A percentile compares a stretch with the other conserved stretches of the same genome.
These are phyloP conservation scores for Pisolithus microcarpus DNA, from an alignment of 768 basidiomycete genomes.

Conservation along the genomic window DNA sequence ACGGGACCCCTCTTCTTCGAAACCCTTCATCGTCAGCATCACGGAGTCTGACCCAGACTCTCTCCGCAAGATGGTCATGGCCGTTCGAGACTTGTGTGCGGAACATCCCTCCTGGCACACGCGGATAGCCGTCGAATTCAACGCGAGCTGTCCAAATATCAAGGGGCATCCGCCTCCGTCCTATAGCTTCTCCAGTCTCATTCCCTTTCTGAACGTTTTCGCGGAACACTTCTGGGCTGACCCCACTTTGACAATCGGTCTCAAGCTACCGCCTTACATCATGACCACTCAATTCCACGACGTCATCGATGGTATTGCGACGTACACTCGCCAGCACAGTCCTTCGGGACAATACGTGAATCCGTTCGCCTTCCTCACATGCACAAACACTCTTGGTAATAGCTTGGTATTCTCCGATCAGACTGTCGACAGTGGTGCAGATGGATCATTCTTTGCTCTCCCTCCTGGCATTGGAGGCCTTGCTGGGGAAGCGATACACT, in stretches of 20 bases:
- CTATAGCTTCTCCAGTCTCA: slow-evolving; percentile 49
- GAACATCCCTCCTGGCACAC: slow-evolving; percentile 26
- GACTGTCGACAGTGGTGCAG: slow-evolving; percentile 17
- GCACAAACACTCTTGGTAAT: slow-evolving; percentile 76
- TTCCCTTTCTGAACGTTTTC: slow-evolving; percentile 49
- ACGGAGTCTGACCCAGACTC: slow-evolving; percentile 51
- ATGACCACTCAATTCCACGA: slow-evolving; percentile 53
- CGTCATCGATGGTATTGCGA: slow-evolving; percentile 40
- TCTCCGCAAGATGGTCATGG: slow-evolving; percentile 47
- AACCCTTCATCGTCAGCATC: slow-evolving; percentile 77
- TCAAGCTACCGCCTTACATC: slow-evolving; percentile 76
- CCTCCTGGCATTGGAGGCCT: slow-evolving; percentile 64
- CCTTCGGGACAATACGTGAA: slow-evolving; percentile 20
- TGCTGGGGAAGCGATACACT: slow-evolving; percentile 69
- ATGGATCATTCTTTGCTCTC: slow-evolving; percentile 42
- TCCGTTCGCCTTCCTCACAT: slow-evolving; percentile 68
- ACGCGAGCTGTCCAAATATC: slow-evolving; percentile 84
- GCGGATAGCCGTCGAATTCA: slow-evolving; percentile 68
- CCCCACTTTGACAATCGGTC: slow-evolving; percentile 53
- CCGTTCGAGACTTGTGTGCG: slow-evolving; percentile 55
- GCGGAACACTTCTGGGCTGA: slow-evolving; percentile 44
- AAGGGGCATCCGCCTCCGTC: slow-evolving; percentile 52
- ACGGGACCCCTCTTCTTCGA: slow-evolving; percentile 31
- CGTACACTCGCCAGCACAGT: slow-evolving; percentile 25
- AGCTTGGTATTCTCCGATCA: slow-evolving; percentile 58